Evolutionary conservation across 148 eudicot genomes (phyloP).

Genomic region (Nepenthes gracilis): DNA sequence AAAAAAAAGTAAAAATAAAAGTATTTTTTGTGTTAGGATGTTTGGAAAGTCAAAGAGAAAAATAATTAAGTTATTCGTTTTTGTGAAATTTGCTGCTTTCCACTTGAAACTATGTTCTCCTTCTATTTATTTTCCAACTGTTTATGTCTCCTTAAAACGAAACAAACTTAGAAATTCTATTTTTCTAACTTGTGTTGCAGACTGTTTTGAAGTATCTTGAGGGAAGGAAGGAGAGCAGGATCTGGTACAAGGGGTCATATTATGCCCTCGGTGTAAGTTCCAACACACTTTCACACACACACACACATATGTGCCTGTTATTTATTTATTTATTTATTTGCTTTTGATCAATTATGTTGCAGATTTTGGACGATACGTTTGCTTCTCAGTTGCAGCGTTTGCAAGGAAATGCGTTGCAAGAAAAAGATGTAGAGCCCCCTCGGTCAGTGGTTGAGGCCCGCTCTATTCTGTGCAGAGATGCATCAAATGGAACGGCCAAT

Average conservation of each 20-base stretch:
- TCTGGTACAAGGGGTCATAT: constrained; percentile 83
- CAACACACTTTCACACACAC: neutral
- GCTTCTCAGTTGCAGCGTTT: constrained; percentile 90
- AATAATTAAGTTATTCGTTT: too few relatives aligned
- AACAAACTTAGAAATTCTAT: neutral
- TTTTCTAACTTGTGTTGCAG: constrained; percentile 14
- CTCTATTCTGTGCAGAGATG: constrained; percentile 64
- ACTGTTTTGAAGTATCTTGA: constrained; percentile 65
- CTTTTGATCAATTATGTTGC: constrained; percentile 1
- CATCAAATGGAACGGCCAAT: constrained; percentile 32
- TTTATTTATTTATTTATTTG: neutral
- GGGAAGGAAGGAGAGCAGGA: constrained; percentile 77
- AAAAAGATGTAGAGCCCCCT: constrained; percentile 79
- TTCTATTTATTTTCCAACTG: too few relatives aligned
- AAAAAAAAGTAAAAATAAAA: neutral
- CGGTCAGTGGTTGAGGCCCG: constrained; percentile 75
- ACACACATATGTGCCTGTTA: neutral
- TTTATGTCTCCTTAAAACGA: too few relatives aligned
- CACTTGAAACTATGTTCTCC: too few relatives aligned
- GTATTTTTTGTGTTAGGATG: too few relatives aligned
- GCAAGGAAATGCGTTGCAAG: constrained; percentile 69
- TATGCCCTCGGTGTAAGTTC: constrained; percentile 81
- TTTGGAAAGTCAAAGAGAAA: too few relatives aligned
- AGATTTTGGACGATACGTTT: constrained; percentile 75
- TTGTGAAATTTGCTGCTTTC: too few relatives aligned